phyloP scores from a whole-genome alignment of 1,284 basidiomycete species.

The Tylopilus sp. region DNA sequence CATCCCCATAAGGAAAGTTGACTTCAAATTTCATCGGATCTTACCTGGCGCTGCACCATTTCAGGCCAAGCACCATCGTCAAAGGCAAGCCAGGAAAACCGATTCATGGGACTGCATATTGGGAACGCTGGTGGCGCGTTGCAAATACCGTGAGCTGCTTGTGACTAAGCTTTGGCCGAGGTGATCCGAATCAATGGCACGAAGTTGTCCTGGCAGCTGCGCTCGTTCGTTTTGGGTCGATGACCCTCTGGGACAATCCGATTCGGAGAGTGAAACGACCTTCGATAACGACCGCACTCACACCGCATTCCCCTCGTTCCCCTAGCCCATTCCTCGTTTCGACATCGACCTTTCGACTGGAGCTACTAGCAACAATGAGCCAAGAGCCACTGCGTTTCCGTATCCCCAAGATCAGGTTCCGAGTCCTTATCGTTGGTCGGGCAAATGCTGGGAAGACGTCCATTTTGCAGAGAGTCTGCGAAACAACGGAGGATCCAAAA shows the following conservation, averaged over 20 bases:
- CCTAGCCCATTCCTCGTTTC: not conserved
- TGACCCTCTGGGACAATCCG: not conserved
- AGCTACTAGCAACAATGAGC: not conserved
- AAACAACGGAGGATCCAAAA: conserved; percentile 7
- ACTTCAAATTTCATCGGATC: too few species aligned
- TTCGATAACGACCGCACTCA: not conserved
- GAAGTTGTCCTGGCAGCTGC: not conserved
- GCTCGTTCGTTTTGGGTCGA: not conserved
- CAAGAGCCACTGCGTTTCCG: not conserved
- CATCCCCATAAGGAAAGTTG: too few species aligned
- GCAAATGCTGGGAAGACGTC: conserved; percentile 8
- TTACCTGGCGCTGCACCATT: too few species aligned
- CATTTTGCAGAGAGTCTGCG: conserved; percentile 6
- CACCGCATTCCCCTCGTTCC: not conserved
- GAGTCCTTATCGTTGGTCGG: conserved; percentile 5
- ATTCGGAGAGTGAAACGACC: not conserved
- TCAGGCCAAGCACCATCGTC: not conserved
- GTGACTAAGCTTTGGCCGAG: not conserved
- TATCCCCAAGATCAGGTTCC: not conserved
- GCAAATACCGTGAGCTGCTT: too few species aligned
- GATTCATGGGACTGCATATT: too few species aligned
- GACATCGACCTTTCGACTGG: not conserved
- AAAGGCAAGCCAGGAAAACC: not conserved
- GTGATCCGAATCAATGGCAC: not conserved
- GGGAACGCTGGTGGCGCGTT: too few species aligned